phyloP scores from a whole-genome alignment of 129 eudicot genomes.

The Glebionis coronaria region DNA sequence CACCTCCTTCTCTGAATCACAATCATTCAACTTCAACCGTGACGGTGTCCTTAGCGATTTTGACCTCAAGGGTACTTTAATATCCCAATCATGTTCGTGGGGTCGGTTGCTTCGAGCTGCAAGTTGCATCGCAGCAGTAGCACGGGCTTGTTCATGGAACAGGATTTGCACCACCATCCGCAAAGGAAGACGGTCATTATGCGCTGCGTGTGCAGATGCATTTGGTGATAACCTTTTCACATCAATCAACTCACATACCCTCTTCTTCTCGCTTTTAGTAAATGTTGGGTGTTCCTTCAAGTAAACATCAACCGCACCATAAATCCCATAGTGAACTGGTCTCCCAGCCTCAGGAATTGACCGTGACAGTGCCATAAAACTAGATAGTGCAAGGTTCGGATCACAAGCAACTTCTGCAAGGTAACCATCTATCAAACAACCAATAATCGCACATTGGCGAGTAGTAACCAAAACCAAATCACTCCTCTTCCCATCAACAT shows the following conservation, averaged over 20 bases:
- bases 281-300: constrained; percentile 68
- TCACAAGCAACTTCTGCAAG: constrained; percentile 63
- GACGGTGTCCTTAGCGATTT: no score
- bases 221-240: constrained; percentile 58
- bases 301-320: constrained; percentile 70
- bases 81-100: no score
- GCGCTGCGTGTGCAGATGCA: constrained; percentile 81
- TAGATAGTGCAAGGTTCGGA: constrained; percentile 38
- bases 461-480: constrained; percentile 39
- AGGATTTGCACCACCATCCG: no score
- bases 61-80: no score
- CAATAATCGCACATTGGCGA: constrained; percentile 51
- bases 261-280: constrained; percentile 69
- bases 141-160: constrained; percentile 71
- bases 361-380: constrained; percentile 45
- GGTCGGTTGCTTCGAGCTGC: constrained; percentile 26
- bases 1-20: no score
- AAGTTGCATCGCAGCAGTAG: constrained; percentile 41
- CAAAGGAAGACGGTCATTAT: constrained; percentile 77
- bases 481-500: constrained; percentile 19
- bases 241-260: constrained; percentile 63
- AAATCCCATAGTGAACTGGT: constrained; percentile 75
- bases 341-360: constrained; percentile 70
- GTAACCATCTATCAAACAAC: constrained; percentile 60
- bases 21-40: no score